Conservation (phyloP, 2,329 filamentous ascomycete species). For the Nemania sp. region DNA sequence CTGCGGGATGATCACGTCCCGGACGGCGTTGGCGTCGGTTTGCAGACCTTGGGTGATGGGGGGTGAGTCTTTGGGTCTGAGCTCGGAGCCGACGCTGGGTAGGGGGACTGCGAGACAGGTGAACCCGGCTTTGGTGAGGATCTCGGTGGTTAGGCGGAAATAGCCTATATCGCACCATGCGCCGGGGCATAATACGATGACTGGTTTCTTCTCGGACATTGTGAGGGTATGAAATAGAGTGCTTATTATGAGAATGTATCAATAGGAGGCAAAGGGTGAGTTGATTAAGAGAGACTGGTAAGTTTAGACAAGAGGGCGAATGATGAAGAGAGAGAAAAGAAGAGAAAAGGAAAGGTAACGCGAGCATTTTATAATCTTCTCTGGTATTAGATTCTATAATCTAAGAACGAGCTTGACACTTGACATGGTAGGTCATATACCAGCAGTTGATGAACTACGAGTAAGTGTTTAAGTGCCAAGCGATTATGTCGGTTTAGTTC, state of each 20-base stretch:
- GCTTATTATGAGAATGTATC: background rate
- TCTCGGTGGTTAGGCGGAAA: slow-evolving; percentile 20
- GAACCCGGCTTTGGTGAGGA: slow-evolving; percentile 24
- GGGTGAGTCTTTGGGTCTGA: slow-evolving; percentile 14
- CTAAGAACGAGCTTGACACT: background rate
- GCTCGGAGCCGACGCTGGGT: slow-evolving; percentile 24
- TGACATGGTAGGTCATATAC: too few species aligned
- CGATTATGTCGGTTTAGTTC: too few species aligned
- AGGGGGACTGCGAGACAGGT: slow-evolving; percentile 22
- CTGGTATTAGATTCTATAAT: background rate
- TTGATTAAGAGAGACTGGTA: background rate
- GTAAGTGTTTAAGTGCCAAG: too few species aligned
- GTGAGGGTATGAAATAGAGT: background rate
- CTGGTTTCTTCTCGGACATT: slow-evolving; percentile 23
- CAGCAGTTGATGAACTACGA: too few species aligned
- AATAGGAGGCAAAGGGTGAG: background rate
- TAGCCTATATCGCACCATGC: slow-evolving; percentile 26
- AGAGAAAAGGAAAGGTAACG: background rate
- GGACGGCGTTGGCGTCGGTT: slow-evolving; percentile 23
- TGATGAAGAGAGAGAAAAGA: slow-evolving; percentile 3
- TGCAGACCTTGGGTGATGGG: slow-evolving; percentile 21
- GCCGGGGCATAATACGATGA: slow-evolving; percentile 26
- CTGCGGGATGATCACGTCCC: slow-evolving; percentile 18
- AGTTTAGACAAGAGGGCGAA: background rate
- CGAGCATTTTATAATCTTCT: slow-evolving; percentile 13